Conservation (phyloP, 257 asterid genomes). For the Fraxinus cuspidata region DNA sequence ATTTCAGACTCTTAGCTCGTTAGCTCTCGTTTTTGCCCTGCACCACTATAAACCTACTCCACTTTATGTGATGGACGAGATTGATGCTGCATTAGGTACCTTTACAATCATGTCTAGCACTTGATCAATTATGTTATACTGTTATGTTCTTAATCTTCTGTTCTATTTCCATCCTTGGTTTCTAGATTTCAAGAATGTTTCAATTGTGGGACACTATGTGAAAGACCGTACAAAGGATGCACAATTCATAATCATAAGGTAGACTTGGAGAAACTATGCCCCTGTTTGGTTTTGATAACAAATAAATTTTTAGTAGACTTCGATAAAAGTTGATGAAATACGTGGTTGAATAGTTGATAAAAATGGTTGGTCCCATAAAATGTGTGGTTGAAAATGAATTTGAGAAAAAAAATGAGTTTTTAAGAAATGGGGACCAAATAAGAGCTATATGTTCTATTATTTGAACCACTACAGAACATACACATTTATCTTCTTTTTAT, state of each 20-base stretch:
- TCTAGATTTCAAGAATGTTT: conserved; percentile 94
- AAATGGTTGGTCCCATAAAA: background rate
- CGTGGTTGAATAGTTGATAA: too few relatives aligned
- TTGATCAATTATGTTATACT: background rate
- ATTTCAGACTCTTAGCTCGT: conserved; percentile 90
- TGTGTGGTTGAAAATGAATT: too few relatives aligned
- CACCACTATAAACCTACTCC: conserved; percentile 99
- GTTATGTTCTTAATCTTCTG: background rate
- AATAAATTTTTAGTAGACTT: too few relatives aligned
- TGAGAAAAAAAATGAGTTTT: too few relatives aligned
- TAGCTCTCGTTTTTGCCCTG: conserved; percentile 95
- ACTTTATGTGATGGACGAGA: conserved; percentile 95
- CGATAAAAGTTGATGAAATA: too few relatives aligned
- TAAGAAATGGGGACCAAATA: too few relatives aligned
- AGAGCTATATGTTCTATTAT: background rate
- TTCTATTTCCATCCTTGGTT: background rate
- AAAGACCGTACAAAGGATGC: conserved; percentile 99
- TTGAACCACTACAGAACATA: background rate
- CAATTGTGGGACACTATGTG: conserved; percentile 96
- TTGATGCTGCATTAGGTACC: conserved; percentile 94
- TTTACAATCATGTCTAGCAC: background rate
- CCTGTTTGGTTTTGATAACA: too few relatives aligned
- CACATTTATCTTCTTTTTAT: background rate
- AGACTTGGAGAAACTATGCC: background rate
- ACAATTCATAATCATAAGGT: conserved; percentile 96